Percentiles rank a stretch among this genome's conserved stretches.
Conservation (phyloP, 1,284 basidiomycete genomes). For the Erythrobasidium hasegawianum region DNA sequence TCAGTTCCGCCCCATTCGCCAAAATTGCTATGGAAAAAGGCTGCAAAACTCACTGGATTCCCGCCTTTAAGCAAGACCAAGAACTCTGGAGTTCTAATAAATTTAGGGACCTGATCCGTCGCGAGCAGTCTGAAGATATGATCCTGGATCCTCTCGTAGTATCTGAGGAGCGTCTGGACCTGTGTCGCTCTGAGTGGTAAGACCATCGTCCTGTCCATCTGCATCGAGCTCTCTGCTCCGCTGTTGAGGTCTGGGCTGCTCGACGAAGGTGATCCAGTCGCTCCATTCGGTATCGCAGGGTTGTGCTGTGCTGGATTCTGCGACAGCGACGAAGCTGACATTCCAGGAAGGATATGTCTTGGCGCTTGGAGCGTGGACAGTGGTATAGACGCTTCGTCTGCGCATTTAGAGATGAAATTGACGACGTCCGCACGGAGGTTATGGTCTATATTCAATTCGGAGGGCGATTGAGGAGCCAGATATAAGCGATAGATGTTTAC, state of each 20-base stretch:
- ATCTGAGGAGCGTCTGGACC: conserved; percentile 82
- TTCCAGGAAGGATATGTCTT: conserved; percentile 9
- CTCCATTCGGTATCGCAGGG: not conserved
- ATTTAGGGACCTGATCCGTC: conserved; percentile 62
- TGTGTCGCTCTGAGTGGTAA: conserved; percentile 69
- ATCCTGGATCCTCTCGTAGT: conserved; percentile 93
- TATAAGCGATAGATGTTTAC: conserved; percentile 93
- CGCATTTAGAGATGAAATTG: conserved; percentile 62
- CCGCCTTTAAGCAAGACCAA: conserved; percentile 31
- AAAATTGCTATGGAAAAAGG: too few species aligned
- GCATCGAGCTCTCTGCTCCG: not conserved
- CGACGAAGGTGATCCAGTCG: not conserved
- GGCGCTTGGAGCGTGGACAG: conserved; percentile 15
- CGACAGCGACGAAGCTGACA: not conserved
- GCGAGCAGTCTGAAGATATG: conserved; percentile 98
- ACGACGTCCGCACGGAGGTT: conserved; percentile 89
- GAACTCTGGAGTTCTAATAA: conserved; percentile 38
- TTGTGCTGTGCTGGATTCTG: not conserved
- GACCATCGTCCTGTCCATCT: conserved; percentile 35
- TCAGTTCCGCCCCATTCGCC: too few species aligned
- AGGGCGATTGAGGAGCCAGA: conserved; percentile 87
- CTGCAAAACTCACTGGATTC: not conserved
- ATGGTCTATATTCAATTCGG: conserved; percentile 97
- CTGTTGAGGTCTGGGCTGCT: not conserved
- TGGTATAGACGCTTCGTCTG: conserved; percentile 28